Percentiles rank a stretch among this genome's conserved stretches.
Conservation (phyloP, 1,284 basidiomycete species). For the Cutaneotrichosporon sp. region DNA sequence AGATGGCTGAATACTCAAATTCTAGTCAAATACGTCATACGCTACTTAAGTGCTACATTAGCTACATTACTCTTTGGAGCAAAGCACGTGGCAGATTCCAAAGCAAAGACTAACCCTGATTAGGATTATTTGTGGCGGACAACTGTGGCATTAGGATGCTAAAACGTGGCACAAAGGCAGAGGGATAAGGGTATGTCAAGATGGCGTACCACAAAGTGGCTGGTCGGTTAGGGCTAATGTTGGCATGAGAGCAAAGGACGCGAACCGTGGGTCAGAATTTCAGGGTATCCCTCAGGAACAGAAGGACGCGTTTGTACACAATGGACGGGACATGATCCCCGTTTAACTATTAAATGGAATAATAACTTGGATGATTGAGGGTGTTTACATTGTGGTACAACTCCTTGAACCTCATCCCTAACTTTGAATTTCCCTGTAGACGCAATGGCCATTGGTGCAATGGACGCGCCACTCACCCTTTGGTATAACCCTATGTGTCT, state of each 20-base stretch:
- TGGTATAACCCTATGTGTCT: neutral
- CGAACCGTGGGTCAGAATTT: neutral
- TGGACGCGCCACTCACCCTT: neutral
- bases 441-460: constrained; percentile 4
- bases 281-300: no score
- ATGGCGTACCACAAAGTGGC: neutral
- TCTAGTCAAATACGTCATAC: neutral
- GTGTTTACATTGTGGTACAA: neutral
- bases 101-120: neutral
- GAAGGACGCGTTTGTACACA: no score
- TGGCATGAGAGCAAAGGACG: no score
- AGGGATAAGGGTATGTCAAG: neutral
- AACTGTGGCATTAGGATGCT: no score
- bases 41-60: neutral
- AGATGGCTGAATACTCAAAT: neutral
- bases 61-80: neutral
- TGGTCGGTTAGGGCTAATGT: neutral
- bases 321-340: no score
- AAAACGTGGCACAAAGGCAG: neutral
- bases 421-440: neutral
- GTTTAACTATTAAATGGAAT: no score
- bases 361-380: neutral
- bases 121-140: neutral
- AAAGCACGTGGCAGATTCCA: neutral
- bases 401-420: neutral